phyloP scores from a whole-genome alignment of 2,329 filamentous ascomycete genomes.

The Aspergillus sp. region DNA sequence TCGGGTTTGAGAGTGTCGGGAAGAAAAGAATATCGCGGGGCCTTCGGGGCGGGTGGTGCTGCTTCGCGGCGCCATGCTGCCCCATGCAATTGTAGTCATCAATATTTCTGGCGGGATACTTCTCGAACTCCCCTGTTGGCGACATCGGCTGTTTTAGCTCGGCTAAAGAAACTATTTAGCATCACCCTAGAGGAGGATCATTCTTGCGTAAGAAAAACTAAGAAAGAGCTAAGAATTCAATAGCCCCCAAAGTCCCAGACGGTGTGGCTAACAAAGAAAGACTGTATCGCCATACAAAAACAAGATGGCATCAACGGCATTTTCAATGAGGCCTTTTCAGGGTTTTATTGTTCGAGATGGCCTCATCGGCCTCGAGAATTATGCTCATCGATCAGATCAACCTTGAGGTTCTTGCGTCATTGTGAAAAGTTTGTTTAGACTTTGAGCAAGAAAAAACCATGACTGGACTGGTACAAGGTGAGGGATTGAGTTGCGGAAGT shows the following conservation, averaged over 20 bases:
- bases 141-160: background rate
- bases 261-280: background rate
- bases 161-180: background rate
- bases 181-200: background rate
- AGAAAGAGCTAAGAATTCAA: background rate
- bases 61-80: too few relatives aligned
- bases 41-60: too few relatives aligned
- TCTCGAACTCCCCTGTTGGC: too few relatives aligned
- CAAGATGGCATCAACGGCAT: background rate
- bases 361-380: background rate
- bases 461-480: background rate
- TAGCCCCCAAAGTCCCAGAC: background rate
- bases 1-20: too few relatives aligned
- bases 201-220: background rate
- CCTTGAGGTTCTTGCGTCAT: constrained; percentile 6
- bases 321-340: background rate
- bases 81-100: too few relatives aligned
- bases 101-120: too few relatives aligned
- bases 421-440: background rate
- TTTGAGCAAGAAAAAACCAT: background rate
- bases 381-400: background rate
- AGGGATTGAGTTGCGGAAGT: constrained; percentile 6
- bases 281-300: background rate
- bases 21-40: too few relatives aligned
- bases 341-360: background rate